Evolutionary conservation across 1,139 yeast genomes (phyloP).

Genomic region (Yamadazyma triangularis): DNA sequence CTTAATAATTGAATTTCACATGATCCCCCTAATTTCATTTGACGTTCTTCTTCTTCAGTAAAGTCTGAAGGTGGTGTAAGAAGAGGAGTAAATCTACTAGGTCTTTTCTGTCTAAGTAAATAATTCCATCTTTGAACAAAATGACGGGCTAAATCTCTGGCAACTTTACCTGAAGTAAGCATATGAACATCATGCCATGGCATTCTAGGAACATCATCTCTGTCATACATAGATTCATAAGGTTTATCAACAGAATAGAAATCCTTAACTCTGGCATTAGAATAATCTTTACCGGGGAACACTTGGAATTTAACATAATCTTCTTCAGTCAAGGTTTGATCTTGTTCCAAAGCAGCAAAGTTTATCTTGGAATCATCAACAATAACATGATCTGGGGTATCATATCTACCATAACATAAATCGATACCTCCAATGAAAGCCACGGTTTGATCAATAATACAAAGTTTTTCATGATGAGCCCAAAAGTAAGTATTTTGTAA

Average conservation of each 20-base stretch:
- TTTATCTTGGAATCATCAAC: slow-evolving; percentile 61
- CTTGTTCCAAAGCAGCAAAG: slow-evolving; percentile 30
- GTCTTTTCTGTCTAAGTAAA: slow-evolving; percentile 84
- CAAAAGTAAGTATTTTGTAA: slow-evolving; percentile 91
- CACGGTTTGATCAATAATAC: slow-evolving; percentile 80
- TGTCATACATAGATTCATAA: slow-evolving; percentile 87
- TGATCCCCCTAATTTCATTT: slow-evolving; percentile 69
- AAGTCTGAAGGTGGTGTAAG: slow-evolving; percentile 91
- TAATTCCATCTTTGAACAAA: slow-evolving; percentile 98
- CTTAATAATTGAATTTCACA: slow-evolving; percentile 89
- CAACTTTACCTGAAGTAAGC: slow-evolving; percentile 94
- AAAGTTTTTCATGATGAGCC: slow-evolving; percentile 98
- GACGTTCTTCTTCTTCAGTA: slow-evolving; percentile 62
- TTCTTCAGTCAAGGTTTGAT: slow-evolving; percentile 28
- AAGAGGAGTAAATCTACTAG: slow-evolving; percentile 89
- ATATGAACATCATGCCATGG: slow-evolving; percentile 99
- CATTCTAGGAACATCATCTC: slow-evolving; percentile 83
- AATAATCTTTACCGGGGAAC: slow-evolving; percentile 96
- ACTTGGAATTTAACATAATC: slow-evolving; percentile 51
- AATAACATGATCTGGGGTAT: slow-evolving; percentile 92
- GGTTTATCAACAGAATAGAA: slow-evolving; percentile 80
- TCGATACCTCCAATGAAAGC: slow-evolving; percentile 96
- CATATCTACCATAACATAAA: slow-evolving; percentile 91
- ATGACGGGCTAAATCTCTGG: slow-evolving; percentile 88
- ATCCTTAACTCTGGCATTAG: slow-evolving; percentile 91